Evolutionary conservation across 305 asterid species (phyloP), one percentile per base, ranked within the genome.

Genomic region (Solanum aculeatissimum): DNA sequence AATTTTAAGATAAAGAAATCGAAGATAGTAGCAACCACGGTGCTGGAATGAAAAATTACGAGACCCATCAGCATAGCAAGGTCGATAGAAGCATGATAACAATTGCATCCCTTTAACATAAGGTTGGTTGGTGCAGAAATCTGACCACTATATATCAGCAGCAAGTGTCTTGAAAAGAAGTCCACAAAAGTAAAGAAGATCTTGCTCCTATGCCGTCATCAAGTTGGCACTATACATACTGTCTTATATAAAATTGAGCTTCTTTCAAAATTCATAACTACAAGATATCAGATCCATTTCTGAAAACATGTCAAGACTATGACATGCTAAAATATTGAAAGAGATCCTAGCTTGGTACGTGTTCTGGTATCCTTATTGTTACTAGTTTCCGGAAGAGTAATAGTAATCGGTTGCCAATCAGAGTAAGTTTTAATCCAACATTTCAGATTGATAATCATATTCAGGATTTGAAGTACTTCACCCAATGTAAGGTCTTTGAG

Each of bases 391-490:
- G 18, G 53, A 40, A 69, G 78, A 40, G 78, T 38, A 45, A 69
- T 38, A 38, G 78, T 69, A 19, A 69, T 69, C 7, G 18, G 14
- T 38, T 69, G 78, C 78, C 93, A 90, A 74, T 91, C 91, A n/a
- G 51, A 63, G 49, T 60, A 53, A 83, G 2, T 82, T 77, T 42
- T 84, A 65, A 90, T 88, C 94, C 94, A 92, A 40, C 83, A 84
- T 85, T 89, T 91, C 47, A 66, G 45, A 53, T 62, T 81, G 71
- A 91, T 87, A 57, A 90, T 74, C 88, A 88, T 60, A 87, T 92
- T 78, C 90, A 92, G 84, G 78, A 92, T 83, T 77, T 84, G 90
- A 53, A 92, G 25, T 62, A 89, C 90, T 72, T 89, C 92, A 25
- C 93, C 93, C 87, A 92, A 84, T 80, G 89, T 29, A 18, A 83